phyloP scores from a whole-genome alignment of 306 rosid species.

The Malus sieversii region DNA sequence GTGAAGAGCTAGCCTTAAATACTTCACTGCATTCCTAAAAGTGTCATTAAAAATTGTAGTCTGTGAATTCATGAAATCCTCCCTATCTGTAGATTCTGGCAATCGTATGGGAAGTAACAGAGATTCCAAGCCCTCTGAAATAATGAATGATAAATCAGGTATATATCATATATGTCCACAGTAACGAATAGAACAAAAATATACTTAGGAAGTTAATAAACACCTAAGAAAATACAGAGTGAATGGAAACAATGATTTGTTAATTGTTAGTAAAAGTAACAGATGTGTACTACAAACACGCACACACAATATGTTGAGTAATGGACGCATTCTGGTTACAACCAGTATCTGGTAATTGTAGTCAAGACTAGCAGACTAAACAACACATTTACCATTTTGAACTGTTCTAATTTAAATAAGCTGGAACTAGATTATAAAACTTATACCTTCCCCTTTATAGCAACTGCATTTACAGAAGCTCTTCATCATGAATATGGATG shows the following conservation, averaged over 20 bases:
- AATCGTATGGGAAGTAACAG: constrained; percentile 61
- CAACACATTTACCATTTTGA: not conserved
- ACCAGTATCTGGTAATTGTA: not conserved
- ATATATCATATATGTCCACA: not conserved
- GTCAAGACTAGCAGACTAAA: not conserved
- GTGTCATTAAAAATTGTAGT: constrained; percentile 34
- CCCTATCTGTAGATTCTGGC: constrained; percentile 30
- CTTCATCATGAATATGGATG: not conserved
- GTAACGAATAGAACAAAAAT: not conserved
- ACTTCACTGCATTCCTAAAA: constrained; percentile 48
- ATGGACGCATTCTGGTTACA: not conserved
- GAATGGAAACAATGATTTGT: not conserved
- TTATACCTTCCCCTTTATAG: not conserved
- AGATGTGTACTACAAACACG: not conserved
- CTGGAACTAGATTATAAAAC: not conserved
- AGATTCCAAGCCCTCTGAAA: constrained; percentile 53
- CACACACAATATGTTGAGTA: too few species aligned
- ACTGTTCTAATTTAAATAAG: not conserved
- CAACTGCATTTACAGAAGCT: not conserved
- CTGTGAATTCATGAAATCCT: constrained; percentile 33
- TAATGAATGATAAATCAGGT: constrained; percentile 23
- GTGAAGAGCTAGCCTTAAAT: constrained; percentile 47
- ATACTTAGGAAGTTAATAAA: not conserved
- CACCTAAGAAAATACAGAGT: not conserved
- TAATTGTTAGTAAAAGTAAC: not conserved